These are phyloP conservation scores for Septoria petroselini DNA, from an alignment of 2,329 filamentous ascomycete species.

Conservation along the genomic window DNA sequence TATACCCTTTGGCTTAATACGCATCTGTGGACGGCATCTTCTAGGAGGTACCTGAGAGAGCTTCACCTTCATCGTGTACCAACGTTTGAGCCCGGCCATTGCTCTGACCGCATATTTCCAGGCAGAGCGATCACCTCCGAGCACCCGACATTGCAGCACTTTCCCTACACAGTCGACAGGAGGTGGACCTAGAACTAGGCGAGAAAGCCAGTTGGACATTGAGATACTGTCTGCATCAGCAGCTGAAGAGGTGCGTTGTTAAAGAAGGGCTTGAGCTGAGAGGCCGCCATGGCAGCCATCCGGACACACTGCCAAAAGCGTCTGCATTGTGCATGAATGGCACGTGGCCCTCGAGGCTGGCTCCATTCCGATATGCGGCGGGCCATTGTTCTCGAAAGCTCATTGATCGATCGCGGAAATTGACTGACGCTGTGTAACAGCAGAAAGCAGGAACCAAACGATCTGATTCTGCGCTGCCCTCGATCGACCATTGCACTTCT, in stretches of 20 bases:
- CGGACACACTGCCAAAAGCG: constrained; percentile 17
- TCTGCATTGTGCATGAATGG: constrained; percentile 17
- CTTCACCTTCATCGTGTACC: neutral
- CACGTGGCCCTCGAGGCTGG: constrained; percentile 21
- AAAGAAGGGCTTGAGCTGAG: neutral
- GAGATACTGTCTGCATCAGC: neutral
- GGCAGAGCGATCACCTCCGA: neutral
- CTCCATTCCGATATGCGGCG: constrained; percentile 18
- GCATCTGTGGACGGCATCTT: too few species aligned
- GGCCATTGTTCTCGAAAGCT: constrained; percentile 11
- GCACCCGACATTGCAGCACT: too few species aligned
- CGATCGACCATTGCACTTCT: neutral
- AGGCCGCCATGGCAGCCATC: neutral
- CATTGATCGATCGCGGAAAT: constrained; percentile 20
- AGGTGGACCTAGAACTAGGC: neutral
- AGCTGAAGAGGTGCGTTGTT: neutral
- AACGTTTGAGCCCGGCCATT: neutral
- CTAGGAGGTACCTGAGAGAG: too few species aligned
- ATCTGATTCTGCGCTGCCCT: neutral
- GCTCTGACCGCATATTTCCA: neutral
- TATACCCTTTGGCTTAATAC: neutral
- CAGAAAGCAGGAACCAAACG: constrained; percentile 21
- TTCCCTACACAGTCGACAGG: neutral
- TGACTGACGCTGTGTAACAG: constrained; percentile 21
- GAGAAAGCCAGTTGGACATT: neutral